Conservation (phyloP, 2,329 filamentous ascomycete species). For the Waltergamsia citrina region DNA sequence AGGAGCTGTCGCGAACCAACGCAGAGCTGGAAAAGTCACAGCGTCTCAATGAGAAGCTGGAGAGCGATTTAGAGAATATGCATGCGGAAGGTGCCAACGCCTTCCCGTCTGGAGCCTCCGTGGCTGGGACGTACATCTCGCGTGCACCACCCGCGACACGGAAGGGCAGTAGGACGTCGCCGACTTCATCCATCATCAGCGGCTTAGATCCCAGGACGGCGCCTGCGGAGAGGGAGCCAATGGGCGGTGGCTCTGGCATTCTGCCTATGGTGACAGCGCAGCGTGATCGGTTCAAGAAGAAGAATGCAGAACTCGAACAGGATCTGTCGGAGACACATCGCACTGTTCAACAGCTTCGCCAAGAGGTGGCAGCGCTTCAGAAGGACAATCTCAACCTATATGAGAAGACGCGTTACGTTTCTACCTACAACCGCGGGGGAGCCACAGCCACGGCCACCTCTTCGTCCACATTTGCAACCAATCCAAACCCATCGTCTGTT, state of each 20-base stretch:
- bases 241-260: conserved; percentile 75
- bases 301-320: conserved; percentile 81
- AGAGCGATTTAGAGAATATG: conserved; percentile 81
- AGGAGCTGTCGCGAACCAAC: conserved; percentile 74
- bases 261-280: conserved; percentile 98
- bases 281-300: conserved; percentile 95
- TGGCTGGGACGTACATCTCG: conserved; percentile 81
- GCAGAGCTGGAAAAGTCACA: conserved; percentile 79
- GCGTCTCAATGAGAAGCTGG: conserved; percentile 77
- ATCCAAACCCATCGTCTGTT: conserved; percentile 68
- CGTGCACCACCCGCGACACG: conserved; percentile 50
- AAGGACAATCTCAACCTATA: conserved; percentile 95
- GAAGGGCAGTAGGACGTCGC: conserved; percentile 64
- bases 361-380: conserved; percentile 85
- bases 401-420: conserved; percentile 95
- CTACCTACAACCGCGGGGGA: conserved; percentile 73
- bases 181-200: conserved; percentile 95
- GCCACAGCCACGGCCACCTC: conserved; percentile 35
- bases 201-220: conserved; percentile 67
- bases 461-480: conserved; percentile 58
- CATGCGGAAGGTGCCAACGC: conserved; percentile 77
- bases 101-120: conserved; percentile 83
- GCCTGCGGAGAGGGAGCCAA: conserved; percentile 45
- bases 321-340: conserved; percentile 80
- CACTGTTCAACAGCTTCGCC: conserved; percentile 74